phyloP scores from a whole-genome alignment of 73 alveolate genomes.

The Uronychia binucleata region DNA sequence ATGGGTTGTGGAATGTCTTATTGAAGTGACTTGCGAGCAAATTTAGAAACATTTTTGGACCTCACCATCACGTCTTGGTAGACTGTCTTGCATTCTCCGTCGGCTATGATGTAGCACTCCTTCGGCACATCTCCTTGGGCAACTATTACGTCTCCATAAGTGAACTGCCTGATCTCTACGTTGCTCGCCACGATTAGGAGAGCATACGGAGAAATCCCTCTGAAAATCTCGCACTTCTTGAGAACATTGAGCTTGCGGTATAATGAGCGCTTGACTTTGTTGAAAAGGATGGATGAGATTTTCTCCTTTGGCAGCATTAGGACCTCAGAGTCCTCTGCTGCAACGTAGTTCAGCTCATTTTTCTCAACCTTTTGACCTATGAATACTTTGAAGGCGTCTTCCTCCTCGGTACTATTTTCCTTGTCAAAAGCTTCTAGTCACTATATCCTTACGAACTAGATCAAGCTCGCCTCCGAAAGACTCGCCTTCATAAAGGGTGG shows the following conservation, averaged over 20 bases:
- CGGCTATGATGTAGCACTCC: conserved; percentile 32
- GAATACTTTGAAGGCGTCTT: conserved; percentile 7
- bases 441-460: neutral
- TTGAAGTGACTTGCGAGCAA: conserved; percentile 34
- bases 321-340: conserved; percentile 18
- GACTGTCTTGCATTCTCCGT: conserved; percentile 43
- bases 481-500: conserved; percentile 26
- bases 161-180: conserved; percentile 4
- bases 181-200: conserved; percentile 37
- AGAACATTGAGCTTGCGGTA: conserved; percentile 24
- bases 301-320: neutral
- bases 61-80: conserved; percentile 20
- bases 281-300: conserved; percentile 8
- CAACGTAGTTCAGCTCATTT: neutral
- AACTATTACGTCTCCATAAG: conserved; percentile 27
- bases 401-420: neutral
- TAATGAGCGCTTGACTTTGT: conserved; percentile 17
- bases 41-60: conserved; percentile 26
- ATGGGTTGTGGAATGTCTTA: conserved; percentile 15
- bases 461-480: conserved; percentile 24
- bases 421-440: neutral
- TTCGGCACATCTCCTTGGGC: conserved; percentile 27
- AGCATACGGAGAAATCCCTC: conserved; percentile 36
- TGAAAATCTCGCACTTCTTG: conserved; percentile 19
- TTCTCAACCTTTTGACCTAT: conserved; percentile 18